phyloP scores from a whole-genome alignment of 2,329 filamentous ascomycete species.

The Colletotrichum scovillei region DNA sequence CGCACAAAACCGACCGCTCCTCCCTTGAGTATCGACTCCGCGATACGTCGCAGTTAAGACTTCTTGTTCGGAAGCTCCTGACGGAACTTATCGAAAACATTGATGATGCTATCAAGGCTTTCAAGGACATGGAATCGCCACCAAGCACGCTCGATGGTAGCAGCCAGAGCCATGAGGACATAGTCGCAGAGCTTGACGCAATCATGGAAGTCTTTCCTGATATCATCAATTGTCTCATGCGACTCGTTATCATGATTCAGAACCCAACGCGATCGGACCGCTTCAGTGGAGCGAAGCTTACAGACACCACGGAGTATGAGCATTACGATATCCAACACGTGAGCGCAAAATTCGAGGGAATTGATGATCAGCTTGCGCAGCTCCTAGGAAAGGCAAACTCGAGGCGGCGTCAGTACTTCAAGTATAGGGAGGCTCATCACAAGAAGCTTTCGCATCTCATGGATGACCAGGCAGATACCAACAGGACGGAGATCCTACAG shows the following conservation, averaged over 20 bases:
- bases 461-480: background rate
- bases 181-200: accelerated
- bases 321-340: constrained; percentile 44
- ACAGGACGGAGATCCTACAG: background rate
- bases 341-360: constrained; percentile 42
- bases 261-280: accelerated
- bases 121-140: too few relatives aligned
- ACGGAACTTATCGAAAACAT: too few relatives aligned
- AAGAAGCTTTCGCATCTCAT: background rate
- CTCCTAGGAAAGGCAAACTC: background rate
- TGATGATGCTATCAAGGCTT: too few relatives aligned
- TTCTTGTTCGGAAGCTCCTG: too few relatives aligned
- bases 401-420: too few relatives aligned
- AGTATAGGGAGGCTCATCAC: accelerated
- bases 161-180: too few relatives aligned
- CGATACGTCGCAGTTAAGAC: too few relatives aligned
- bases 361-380: constrained; percentile 32
- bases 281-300: accelerated
- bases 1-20: too few relatives aligned
- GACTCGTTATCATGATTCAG: too few relatives aligned
- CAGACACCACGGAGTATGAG: constrained; percentile 41
- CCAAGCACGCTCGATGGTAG: too few relatives aligned
- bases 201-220: accelerated
- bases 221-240: too few relatives aligned
- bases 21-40: too few relatives aligned